phyloP scores from a whole-genome alignment of 1,139 yeast species.

The Suhomyces yuchorum region DNA sequence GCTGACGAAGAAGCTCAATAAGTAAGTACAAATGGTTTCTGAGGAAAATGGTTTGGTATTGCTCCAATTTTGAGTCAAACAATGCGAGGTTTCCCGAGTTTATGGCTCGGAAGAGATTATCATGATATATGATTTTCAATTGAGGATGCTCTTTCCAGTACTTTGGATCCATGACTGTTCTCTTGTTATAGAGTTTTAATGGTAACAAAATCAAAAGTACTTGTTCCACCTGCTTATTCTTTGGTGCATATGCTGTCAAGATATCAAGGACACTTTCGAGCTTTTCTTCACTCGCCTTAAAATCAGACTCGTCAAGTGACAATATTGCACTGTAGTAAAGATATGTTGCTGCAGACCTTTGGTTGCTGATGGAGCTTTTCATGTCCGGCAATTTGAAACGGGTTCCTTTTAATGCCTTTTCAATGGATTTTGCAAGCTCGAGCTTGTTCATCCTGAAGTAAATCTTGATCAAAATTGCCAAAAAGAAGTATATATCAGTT shows the following conservation, averaged over 20 bases:
- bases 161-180: constrained; percentile 40
- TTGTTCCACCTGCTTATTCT: constrained; percentile 34
- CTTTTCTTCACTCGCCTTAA: constrained; percentile 49
- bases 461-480: constrained; percentile 69
- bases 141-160: constrained; percentile 51
- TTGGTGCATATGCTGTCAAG: constrained; percentile 28
- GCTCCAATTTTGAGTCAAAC: constrained; percentile 49
- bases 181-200: constrained; percentile 45
- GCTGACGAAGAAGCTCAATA: constrained; percentile 53
- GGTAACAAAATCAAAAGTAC: constrained; percentile 59
- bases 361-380: constrained; percentile 48
- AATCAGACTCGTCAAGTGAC: constrained; percentile 64
- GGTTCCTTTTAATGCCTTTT: constrained; percentile 68
- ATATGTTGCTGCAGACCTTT: constrained; percentile 59
- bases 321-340: constrained; percentile 68
- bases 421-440: constrained; percentile 77
- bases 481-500: constrained; percentile 70
- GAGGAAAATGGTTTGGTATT: constrained; percentile 54
- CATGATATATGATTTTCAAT: constrained; percentile 47
- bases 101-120: constrained; percentile 50
- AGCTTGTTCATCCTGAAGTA: constrained; percentile 71
- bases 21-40: constrained; percentile 64
- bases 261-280: constrained; percentile 50
- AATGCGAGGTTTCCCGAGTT: constrained; percentile 54
- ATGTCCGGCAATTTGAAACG: constrained; percentile 50